Base-by-base conservation (phyloP, 2,329 filamentous ascomycete genomes). In the Epichloe scottii region DNA sequence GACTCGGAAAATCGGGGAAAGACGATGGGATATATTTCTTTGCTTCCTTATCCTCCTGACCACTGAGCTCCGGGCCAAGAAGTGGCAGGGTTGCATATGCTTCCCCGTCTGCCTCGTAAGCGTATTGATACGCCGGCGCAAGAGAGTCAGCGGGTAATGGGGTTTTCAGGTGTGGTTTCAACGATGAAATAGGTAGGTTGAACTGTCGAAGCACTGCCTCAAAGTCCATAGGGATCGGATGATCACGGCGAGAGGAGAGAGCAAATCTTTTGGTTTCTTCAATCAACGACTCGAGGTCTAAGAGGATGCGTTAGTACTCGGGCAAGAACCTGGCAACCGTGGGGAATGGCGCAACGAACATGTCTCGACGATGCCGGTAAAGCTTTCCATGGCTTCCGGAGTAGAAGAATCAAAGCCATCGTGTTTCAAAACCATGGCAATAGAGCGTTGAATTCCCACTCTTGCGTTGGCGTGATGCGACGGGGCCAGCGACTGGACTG, bases 1-100 rank as follows among this genome's bases (percentile, higher is more conserved):
- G 77, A 61, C 79, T 82, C 0, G 81, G 81, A 53, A 84, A 84
- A 10, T 75, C 70, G 0, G 81, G 81, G 48, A 84, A 81, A 0
- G 72, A 71, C 37, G 67, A 64, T 0, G 81, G 81, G 11, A 84
- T 81, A 62, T 79, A 82, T 23, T 63, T 51, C 58, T 76, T 77
- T 12, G 69, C 63, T 8, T 75, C 70, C 58, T 81, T 82, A 55
- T 84, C 80, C 1, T 68, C 58, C 51, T 72, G 71, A 38, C 81
- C 81, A 52, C 79, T 81, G 2, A 84, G 68, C 50, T 82, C 79
- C 4, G 70, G 63, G 23, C 76, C 74, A 15, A 77, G 68, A 8
- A 74, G 67, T 0, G 71, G 74, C 14, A 74, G 64, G 12, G 68
- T 64, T 50, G 65, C 66, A 15, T 72, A 66, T 14, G 69, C 67